Evolutionary conservation across 2,329 filamentous ascomycete genomes (phyloP).

Genomic region (Penicillium sp.): DNA sequence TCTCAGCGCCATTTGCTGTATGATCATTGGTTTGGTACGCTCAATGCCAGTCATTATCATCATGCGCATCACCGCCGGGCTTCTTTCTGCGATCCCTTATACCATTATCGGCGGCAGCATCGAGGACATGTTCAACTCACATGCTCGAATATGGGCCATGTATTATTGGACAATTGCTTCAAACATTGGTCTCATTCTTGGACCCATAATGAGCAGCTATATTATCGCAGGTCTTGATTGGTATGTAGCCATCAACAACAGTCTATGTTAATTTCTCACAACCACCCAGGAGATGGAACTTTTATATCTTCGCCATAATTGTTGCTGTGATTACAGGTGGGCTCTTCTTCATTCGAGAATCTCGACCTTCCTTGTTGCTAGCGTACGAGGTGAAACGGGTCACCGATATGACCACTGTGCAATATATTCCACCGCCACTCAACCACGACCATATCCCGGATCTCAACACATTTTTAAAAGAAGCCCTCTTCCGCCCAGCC

Average conservation of each 20-base stretch:
- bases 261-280: neutral
- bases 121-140: conserved; percentile 50
- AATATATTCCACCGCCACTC: conserved; percentile 20
- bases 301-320: conserved; percentile 43
- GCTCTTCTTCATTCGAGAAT: conserved; percentile 43
- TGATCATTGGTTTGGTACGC: conserved; percentile 40
- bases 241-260: conserved; percentile 21
- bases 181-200: conserved; percentile 45
- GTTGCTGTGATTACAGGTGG: conserved; percentile 35
- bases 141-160: conserved; percentile 48
- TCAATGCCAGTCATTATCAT: conserved; percentile 39
- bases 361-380: conserved; percentile 46
- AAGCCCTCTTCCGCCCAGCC: conserved; percentile 43
- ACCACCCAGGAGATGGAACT: conserved; percentile 44
- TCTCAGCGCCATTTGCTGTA: conserved; percentile 30
- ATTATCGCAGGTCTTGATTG: conserved; percentile 39
- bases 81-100: conserved; percentile 48
- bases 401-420: conserved; percentile 17
- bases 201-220: conserved; percentile 46
- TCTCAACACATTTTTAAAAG: conserved; percentile 36
- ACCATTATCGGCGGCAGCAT: conserved; percentile 49
- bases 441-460: conserved; percentile 43
- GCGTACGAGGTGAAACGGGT: conserved; percentile 33
- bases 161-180: conserved; percentile 46
- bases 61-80: conserved; percentile 45